Conservation (phyloP, 352 stramenopile species). For the Globisporangium viniferum region DNA sequence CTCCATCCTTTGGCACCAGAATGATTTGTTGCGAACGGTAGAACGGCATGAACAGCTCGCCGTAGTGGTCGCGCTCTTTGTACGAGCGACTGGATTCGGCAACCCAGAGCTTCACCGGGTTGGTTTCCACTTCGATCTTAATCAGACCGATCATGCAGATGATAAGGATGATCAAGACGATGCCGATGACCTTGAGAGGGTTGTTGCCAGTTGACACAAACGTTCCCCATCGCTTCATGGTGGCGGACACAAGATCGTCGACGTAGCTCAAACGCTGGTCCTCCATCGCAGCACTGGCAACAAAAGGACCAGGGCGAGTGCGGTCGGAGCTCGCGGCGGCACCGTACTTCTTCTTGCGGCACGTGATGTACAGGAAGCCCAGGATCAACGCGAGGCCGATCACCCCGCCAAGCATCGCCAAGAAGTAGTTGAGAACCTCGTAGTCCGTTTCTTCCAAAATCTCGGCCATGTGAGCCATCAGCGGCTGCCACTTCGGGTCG, state of each 20-base stretch:
- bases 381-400: conserved; percentile 37
- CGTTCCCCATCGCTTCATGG: conserved; percentile 36
- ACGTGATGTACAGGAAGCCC: conserved; percentile 36
- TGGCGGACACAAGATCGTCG: conserved; percentile 42
- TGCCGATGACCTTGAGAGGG: conserved; percentile 37
- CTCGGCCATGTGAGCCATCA: conserved; percentile 34
- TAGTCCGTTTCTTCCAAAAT: conserved; percentile 45
- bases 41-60: conserved; percentile 65
- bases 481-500: conserved; percentile 34
- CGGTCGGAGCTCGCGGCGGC: conserved; percentile 13
- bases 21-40: conserved; percentile 72
- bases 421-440: conserved; percentile 44
- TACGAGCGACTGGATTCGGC: conserved; percentile 53
- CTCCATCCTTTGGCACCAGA: conserved; percentile 59
- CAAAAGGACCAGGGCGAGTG: conserved; percentile 25
- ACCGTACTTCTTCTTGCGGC: conserved; percentile 25
- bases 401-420: conserved; percentile 42
- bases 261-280: conserved; percentile 31
- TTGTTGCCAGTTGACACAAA: conserved; percentile 39
- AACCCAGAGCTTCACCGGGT: conserved; percentile 68
- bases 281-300: conserved; percentile 19
- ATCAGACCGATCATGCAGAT: conserved; percentile 36
- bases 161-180: conserved; percentile 33
- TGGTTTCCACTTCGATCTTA: conserved; percentile 50
- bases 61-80: conserved; percentile 57